Evolutionary conservation across 179 eudicot genomes (phyloP).

Genomic region (Patellifolia procumbens): DNA sequence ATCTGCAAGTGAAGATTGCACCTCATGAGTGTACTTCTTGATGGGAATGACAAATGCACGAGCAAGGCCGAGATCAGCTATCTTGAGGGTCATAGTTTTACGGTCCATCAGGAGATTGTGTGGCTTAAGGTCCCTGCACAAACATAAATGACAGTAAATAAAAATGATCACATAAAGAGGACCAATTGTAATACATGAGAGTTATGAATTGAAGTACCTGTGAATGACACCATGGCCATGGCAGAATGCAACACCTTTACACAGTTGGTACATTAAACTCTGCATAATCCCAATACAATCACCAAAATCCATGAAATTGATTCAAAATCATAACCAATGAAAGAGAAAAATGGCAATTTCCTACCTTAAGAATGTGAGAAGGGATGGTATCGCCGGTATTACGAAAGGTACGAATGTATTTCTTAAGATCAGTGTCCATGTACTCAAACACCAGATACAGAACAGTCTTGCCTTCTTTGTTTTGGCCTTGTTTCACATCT

Average conservation of each 20-base stretch:
- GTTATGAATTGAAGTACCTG: slow-evolving; percentile 41
- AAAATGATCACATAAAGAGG: too few species aligned
- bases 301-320: too few species aligned
- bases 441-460: slow-evolving; percentile 94
- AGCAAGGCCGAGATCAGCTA: slow-evolving; percentile 98
- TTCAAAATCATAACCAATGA: too few species aligned
- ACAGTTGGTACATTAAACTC: slow-evolving; percentile 96
- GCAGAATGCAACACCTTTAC: slow-evolving; percentile 96
- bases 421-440: slow-evolving; percentile 96
- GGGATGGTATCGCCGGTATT: slow-evolving; percentile 64
- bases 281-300: slow-evolving; percentile 28
- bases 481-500: slow-evolving; percentile 95
- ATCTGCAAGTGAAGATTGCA: slow-evolving; percentile 15
- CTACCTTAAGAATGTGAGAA: slow-evolving; percentile 62
- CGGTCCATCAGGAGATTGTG: slow-evolving; percentile 98
- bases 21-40: slow-evolving; percentile 99
- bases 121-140: slow-evolving; percentile 82
- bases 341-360: too few species aligned
- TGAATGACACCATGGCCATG: slow-evolving; percentile 92
- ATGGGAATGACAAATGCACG: slow-evolving; percentile 83
- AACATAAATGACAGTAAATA: background rate
- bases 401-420: slow-evolving; percentile 74
- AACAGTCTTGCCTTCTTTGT: slow-evolving; percentile 90
- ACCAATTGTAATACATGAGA: background rate
- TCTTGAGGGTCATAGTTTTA: slow-evolving; percentile 72